Evolutionary conservation across 768 basidiomycete species (phyloP).

Genomic region (Hydnomerulius pinastri): DNA sequence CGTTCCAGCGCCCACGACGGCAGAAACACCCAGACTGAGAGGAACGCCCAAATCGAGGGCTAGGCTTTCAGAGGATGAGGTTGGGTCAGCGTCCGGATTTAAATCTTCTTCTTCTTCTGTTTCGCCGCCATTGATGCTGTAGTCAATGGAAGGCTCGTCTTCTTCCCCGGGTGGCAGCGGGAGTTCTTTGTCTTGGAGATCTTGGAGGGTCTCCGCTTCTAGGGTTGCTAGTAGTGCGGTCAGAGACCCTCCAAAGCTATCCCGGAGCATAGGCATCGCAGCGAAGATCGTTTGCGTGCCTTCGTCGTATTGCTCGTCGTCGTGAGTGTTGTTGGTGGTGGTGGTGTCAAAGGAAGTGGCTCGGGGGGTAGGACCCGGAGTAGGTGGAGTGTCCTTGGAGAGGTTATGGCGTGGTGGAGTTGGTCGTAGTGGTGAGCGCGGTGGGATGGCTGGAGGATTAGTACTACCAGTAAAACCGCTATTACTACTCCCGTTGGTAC

Average conservation of each 20-base stretch:
- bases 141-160: slow-evolving; percentile 20
- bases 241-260: slow-evolving; percentile 34
- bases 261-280: slow-evolving; percentile 30
- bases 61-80: slow-evolving; percentile 30
- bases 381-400: slow-evolving; percentile 24
- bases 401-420: slow-evolving; percentile 20
- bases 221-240: slow-evolving; percentile 32
- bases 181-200: slow-evolving; percentile 30
- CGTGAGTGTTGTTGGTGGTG: not conserved
- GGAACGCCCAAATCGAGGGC: slow-evolving; percentile 13
- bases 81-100: slow-evolving; percentile 25
- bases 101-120: slow-evolving; percentile 29
- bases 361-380: slow-evolving; percentile 8
- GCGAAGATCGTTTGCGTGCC: slow-evolving; percentile 14
- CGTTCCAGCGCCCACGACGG: slow-evolving; percentile 11
- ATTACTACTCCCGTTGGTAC: not conserved
- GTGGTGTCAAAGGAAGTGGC: slow-evolving; percentile 7
- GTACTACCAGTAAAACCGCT: not conserved
- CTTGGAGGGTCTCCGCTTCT: slow-evolving; percentile 26
- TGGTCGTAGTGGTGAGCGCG: slow-evolving; percentile 32
- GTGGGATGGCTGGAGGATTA: slow-evolving; percentile 29
- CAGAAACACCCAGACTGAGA: slow-evolving; percentile 2
- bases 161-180: slow-evolving; percentile 32
- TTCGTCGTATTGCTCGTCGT: slow-evolving; percentile 10
- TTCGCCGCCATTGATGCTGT: slow-evolving; percentile 20